Percentiles rank a stretch among this genome's conserved stretches.
Conservation (phyloP, 805 yeast genomes). For the Kuraishia ogatae region DNA sequence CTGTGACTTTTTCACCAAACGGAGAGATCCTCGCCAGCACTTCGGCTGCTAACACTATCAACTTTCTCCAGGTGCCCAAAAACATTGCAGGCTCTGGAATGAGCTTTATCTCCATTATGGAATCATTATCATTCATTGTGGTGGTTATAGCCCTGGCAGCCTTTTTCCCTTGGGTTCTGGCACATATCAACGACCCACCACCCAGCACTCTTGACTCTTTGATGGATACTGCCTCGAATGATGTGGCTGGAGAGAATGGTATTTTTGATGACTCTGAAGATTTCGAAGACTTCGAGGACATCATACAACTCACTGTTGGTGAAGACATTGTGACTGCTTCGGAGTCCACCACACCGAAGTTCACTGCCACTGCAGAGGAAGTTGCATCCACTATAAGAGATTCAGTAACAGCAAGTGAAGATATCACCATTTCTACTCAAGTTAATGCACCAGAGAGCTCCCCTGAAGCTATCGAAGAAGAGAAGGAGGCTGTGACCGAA, state of each 20-base stretch:
- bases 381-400: background rate
- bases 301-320: background rate
- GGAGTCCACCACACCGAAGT: background rate
- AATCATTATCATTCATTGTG: constrained; percentile 1
- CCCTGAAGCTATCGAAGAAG: background rate
- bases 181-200: background rate
- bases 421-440: background rate
- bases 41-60: constrained; percentile 70
- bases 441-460: background rate
- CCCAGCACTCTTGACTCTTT: background rate
- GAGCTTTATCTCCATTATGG: constrained; percentile 27
- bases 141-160: background rate
- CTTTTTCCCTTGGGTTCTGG: background rate
- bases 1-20: constrained; percentile 58
- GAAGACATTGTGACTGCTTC: background rate
- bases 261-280: background rate
- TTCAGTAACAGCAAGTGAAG: background rate
- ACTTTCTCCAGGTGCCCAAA: constrained; percentile 51
- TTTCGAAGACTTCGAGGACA: background rate
- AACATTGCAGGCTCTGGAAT: constrained; percentile 34
- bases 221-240: background rate
- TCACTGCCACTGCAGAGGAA: background rate
- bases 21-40: constrained; percentile 62
- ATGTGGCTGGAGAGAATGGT: background rate
- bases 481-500: background rate